These are phyloP conservation scores for Saitoella complicata DNA, from an alignment of 805 yeast genomes.

Conservation along the genomic window DNA sequence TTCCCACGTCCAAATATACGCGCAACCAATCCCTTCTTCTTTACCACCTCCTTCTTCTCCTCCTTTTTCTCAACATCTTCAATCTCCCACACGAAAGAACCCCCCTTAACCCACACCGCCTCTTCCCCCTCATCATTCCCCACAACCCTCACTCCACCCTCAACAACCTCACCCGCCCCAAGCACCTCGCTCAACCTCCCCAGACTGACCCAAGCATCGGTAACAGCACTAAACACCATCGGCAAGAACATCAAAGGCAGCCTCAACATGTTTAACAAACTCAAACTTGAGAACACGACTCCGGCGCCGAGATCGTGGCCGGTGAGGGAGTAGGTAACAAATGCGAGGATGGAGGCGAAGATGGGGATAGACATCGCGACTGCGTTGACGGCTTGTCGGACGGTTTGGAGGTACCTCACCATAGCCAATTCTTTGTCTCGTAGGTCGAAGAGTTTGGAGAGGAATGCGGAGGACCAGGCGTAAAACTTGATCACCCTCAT, in stretches of 20 bases:
- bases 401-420: constrained; percentile 46
- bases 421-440: constrained; percentile 47
- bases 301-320: constrained; percentile 36
- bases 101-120: constrained; percentile 38
- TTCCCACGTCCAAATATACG: constrained; percentile 6
- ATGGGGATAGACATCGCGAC: constrained; percentile 51
- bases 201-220: constrained; percentile 46
- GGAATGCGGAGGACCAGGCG: constrained; percentile 81
- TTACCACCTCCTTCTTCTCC: constrained; percentile 1
- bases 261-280: constrained; percentile 48
- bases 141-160: constrained; percentile 14
- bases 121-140: constrained; percentile 21
- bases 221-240: constrained; percentile 40
- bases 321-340: constrained; percentile 31
- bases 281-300: constrained; percentile 50
- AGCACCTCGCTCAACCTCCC: constrained; percentile 37
- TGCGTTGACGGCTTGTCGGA: constrained; percentile 49
- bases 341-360: constrained; percentile 51
- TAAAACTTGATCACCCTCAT: constrained; percentile 74
- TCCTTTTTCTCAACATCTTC: constrained; percentile 9
- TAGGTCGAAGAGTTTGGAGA: constrained; percentile 33
- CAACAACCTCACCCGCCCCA: constrained; percentile 28
- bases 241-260: constrained; percentile 51
- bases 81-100: constrained; percentile 51
- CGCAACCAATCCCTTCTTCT: constrained; percentile 8